A percentile compares a stretch with the other conserved stretches of the same genome.
These are phyloP conservation scores for Septoria linicola DNA, from an alignment of 2,329 filamentous ascomycete species.

Conservation along the genomic window DNA sequence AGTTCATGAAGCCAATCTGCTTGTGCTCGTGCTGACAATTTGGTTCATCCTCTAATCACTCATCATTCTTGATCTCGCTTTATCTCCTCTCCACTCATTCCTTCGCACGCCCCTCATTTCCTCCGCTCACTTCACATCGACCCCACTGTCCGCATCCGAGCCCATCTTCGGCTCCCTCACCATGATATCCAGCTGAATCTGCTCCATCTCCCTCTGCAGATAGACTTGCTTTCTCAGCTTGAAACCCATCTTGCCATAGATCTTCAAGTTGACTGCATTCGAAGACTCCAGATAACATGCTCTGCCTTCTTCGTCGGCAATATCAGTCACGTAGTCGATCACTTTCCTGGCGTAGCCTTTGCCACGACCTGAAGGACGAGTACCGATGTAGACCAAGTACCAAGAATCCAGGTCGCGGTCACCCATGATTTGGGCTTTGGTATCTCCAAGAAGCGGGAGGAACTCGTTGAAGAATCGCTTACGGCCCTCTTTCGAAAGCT, in stretches of 20 bases:
- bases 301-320: slow-evolving; percentile 66
- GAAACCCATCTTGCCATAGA: slow-evolving; percentile 77
- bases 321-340: slow-evolving; percentile 65
- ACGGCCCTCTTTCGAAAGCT: slow-evolving; percentile 69
- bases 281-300: slow-evolving; percentile 79
- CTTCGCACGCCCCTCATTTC: background rate
- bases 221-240: slow-evolving; percentile 62
- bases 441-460: slow-evolving; percentile 69
- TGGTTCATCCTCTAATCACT: slow-evolving; percentile 22
- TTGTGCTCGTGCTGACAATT: slow-evolving; percentile 14
- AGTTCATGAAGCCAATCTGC: background rate
- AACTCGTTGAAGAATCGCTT: slow-evolving; percentile 76
- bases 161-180: slow-evolving; percentile 62
- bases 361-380: slow-evolving; percentile 66
- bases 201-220: slow-evolving; percentile 57
- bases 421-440: slow-evolving; percentile 68
- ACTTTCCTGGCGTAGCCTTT: slow-evolving; percentile 72
- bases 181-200: slow-evolving; percentile 75
- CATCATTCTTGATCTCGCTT: background rate
- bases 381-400: slow-evolving; percentile 83
- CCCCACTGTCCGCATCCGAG: slow-evolving; percentile 25
- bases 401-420: slow-evolving; percentile 66
- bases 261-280: slow-evolving; percentile 63
- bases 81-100: background rate
- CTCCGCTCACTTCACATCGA: slow-evolving; percentile 19